These are phyloP conservation scores for Myriosclerotinia curreyana DNA, from an alignment of 2,329 filamentous ascomycete genomes.

Conservation along the genomic window DNA sequence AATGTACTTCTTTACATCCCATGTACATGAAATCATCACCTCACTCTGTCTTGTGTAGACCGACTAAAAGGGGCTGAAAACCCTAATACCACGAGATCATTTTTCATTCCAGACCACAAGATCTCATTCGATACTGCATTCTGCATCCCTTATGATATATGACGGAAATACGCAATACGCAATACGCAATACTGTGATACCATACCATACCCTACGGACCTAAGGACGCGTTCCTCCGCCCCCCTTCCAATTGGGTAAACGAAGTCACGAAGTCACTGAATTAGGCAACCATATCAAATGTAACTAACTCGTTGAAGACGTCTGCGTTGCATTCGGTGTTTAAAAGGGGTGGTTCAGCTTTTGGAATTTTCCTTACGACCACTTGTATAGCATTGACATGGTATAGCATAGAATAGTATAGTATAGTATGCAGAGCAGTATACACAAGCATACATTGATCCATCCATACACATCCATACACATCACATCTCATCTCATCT, in stretches of 20 bases:
- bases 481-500: background rate
- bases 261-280: constrained; percentile 16
- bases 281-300: constrained; percentile 6
- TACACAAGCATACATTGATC: background rate
- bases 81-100: constrained; percentile 3
- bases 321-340: constrained; percentile 13
- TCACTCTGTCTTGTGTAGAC: background rate
- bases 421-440: constrained; percentile 2
- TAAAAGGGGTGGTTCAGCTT: background rate
- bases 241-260: constrained; percentile 2
- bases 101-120: constrained; percentile 11
- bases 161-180: constrained; percentile 5
- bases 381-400: background rate
- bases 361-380: background rate
- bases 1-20: constrained; percentile 34
- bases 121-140: constrained; percentile 5
- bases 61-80: background rate
- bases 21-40: constrained; percentile 11
- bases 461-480: background rate
- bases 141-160: constrained; percentile 1
- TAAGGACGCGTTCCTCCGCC: background rate
- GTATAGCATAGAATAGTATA: too few relatives aligned
- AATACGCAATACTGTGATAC: background rate
- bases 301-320: background rate
- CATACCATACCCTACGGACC: background rate